Evolutionary conservation across 148 eudicot genomes (phyloP).

Genomic region (Mesembryanthemum crystallinum): DNA sequence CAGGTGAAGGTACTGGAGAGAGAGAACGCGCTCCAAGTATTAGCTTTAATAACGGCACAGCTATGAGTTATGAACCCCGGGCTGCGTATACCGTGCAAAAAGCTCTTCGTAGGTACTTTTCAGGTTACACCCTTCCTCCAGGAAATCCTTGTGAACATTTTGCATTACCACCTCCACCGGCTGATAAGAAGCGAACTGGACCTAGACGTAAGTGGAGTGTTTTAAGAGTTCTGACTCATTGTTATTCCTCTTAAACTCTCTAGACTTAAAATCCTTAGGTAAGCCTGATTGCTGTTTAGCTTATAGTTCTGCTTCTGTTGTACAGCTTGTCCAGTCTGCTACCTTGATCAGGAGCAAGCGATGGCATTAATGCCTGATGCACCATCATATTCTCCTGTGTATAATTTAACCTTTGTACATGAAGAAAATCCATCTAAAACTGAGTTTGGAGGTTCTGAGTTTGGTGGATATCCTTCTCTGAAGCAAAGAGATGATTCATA

Average conservation of each 20-base stretch:
- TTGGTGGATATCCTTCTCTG: conserved; percentile 95
- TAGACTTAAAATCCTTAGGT: background rate
- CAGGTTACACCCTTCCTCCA: conserved; percentile 85
- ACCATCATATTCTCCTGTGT: conserved; percentile 81
- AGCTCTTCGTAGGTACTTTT: conserved; percentile 51
- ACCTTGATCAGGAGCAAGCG: conserved; percentile 81
- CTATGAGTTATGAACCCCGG: conserved; percentile 18
- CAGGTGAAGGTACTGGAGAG: conserved; percentile 64
- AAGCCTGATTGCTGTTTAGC: conserved; percentile 15
- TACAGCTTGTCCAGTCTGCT: conserved; percentile 98
- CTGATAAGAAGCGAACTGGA: conserved; percentile 84
- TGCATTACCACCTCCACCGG: conserved; percentile 91
- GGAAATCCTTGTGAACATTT: conserved; percentile 94
- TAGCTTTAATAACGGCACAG: conserved; percentile 34
- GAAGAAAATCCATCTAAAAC: conserved; percentile 62
- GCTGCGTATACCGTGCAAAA: conserved; percentile 16
- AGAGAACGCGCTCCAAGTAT: conserved; percentile 33
- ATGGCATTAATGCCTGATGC: conserved; percentile 72
- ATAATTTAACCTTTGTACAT: conserved; percentile 60
- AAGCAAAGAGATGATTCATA: conserved; percentile 80
- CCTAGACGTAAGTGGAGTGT: conserved; percentile 98
- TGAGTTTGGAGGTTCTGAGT: conserved; percentile 97
- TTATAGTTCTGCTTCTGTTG: conserved; percentile 7
- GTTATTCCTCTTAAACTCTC: background rate
- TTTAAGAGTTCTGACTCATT: conserved; percentile 13